Evolutionary conservation across 1,284 basidiomycete species (phyloP).

Genomic region (Neolentinus lepideus): DNA sequence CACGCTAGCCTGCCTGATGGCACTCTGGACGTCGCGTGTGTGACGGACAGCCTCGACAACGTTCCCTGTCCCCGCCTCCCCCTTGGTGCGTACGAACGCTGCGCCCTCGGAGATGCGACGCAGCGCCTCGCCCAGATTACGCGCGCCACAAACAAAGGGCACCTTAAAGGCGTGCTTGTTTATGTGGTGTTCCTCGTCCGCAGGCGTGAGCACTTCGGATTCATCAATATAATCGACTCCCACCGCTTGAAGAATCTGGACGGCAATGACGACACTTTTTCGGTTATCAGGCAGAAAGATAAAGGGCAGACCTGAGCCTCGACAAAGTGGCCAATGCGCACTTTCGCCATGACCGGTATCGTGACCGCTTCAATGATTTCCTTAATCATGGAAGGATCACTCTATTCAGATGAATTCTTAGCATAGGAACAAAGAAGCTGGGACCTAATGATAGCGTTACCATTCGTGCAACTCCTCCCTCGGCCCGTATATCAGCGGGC

Average conservation of each 20-base stretch:
- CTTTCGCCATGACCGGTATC: conserved; percentile 91
- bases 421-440: conserved; percentile 6
- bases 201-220: conserved; percentile 94
- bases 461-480: conserved; percentile 94
- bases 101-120: conserved; percentile 97
- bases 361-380: conserved; percentile 89
- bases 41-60: conserved; percentile 97
- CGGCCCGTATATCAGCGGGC: conserved; percentile 88
- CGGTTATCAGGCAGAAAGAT: conserved; percentile 3
- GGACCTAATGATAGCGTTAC: conserved; percentile 33
- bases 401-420: conserved; percentile 37
- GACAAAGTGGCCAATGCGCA: conserved; percentile 95
- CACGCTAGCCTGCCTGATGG: conserved; percentile 80
- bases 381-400: conserved; percentile 96
- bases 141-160: conserved; percentile 80
- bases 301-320: conserved; percentile 73
- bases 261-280: conserved; percentile 6
- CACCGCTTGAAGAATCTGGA: conserved; percentile 88
- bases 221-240: conserved; percentile 99
- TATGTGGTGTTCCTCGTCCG: conserved; percentile 80
- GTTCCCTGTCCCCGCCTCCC: conserved; percentile 97
- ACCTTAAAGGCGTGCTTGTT: conserved; percentile 90
- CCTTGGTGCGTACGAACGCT: conserved; percentile 95
- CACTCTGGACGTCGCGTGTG: conserved; percentile 76
- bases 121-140: conserved; percentile 86